phyloP scores from a whole-genome alignment of 2,329 filamentous ascomycete species.

The Botrytis hyacinthi region DNA sequence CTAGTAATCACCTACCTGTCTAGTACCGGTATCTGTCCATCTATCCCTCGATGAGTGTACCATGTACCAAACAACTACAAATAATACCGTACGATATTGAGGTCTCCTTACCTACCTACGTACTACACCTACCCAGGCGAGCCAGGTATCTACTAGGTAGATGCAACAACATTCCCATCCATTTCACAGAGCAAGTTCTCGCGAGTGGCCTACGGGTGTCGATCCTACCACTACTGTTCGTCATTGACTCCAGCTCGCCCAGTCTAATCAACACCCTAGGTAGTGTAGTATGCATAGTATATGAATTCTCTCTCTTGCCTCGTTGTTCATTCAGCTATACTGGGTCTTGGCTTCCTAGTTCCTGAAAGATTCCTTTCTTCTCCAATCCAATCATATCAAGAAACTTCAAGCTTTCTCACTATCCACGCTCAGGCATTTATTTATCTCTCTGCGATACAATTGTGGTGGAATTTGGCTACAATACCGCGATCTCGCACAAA shows the following conservation, averaged over 20 bases:
- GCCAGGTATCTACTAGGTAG: neutral
- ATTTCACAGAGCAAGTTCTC: neutral
- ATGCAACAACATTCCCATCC: neutral
- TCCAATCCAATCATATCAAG: slow-evolving; percentile 1
- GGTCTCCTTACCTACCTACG: neutral
- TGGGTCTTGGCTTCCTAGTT: neutral
- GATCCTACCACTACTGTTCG: neutral
- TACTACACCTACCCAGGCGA: neutral
- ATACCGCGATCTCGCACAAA: neutral
- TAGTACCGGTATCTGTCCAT: too few species aligned
- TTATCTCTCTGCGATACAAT: neutral
- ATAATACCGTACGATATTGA: neutral
- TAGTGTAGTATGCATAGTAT: too few species aligned
- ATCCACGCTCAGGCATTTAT: slow-evolving; percentile 5
- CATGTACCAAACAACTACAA: neutral
- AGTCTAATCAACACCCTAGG: neutral
- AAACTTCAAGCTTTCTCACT: neutral
- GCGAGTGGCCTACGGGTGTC: neutral
- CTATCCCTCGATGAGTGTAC: too few species aligned
- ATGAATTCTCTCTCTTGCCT: neutral
- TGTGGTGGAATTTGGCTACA: neutral
- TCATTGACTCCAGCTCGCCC: neutral
- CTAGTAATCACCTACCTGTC: neutral
- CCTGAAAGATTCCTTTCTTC: neutral
- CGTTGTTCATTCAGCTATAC: neutral